Base-by-base conservation (phyloP, 176 grass and related monocot genomes). In the Echinochloa phyllopogon region DNA sequence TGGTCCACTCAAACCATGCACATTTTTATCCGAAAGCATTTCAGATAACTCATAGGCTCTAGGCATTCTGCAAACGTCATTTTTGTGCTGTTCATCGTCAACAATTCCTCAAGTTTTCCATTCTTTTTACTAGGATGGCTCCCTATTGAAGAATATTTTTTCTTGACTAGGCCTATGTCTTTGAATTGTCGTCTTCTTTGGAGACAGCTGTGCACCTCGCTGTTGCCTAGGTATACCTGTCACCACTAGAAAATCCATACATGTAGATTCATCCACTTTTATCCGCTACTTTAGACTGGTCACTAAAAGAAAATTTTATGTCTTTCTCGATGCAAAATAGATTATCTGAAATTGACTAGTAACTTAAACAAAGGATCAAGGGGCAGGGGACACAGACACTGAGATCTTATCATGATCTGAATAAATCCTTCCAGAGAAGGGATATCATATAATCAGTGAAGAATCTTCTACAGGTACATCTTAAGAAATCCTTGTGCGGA, bases 141-240 rank as follows among this genome's bases (percentile, higher is more conserved):
- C 27, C 68, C 76, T 63, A 47, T 33, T 39, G 53, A 13, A 69
- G 63, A 77, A 85, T 48, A 12, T 57, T 89, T 76, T 75, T 86
- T 86, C n/a, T 13, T 87, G 79, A 87, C 66, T 67, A 42, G 49
- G 39, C 62, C 21, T 66, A 43, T 51, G 50, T 36, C 73, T 86
- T 87, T 79, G 88, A 90, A 58, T 87, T 79, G 79, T 83, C 88
- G 42, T 86, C 49, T 11, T 59, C 77, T 78, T 73, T 67, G 74
- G 79, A 65, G 74, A 83, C 79, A 90, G 74, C 25, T 83, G 64
- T 69, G 69, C 75, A 72, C 27, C 58, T 78, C 40, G 73, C 24
- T 66, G 43, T 29, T 73, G 39, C 79, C 56, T 50, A 78, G 48
- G 52, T 58, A 75, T 81, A 82, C 23, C 74, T 74, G 42, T 79